Base-by-base conservation (phyloP, 345 rosid genomes). In the Eucalyptus leucophloia region DNA sequence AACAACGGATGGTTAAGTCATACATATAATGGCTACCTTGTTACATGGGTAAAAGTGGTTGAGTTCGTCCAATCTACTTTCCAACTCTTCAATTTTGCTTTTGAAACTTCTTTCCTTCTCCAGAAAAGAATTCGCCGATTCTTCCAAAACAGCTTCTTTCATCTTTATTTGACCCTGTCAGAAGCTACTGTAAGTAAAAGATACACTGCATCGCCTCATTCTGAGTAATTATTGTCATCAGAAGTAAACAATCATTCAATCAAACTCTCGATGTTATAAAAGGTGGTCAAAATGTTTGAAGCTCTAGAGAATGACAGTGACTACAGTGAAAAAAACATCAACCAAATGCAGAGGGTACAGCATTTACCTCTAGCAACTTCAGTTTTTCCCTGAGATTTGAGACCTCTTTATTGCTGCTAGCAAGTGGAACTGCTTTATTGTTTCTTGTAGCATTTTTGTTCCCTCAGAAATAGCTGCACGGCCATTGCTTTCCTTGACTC, bases 121-220 rank as follows among this genome's bases (percentile, higher is more conserved):
- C 44, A 92, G 49, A 91, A 98, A 95, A 54, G 92, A 90, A 90
- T 89, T 91, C 58, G 93, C 91, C 12, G 96, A 95, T 77, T 92
- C 92, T 92, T 94, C 98, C 40, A 96, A 49, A 86, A 93, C 95
- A 89, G 91, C 91, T 91, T 96, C 96, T 92, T 95, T 96, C 30
- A 88, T 85, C 88, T 93, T 95, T 85, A 96, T 94, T 88, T 94
- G 95, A 89, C 91, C 96, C 98, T 97, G 93, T 72, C 47, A 77
- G 85, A 77, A 77, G 47, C 85, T 77, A 77, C 47, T 7, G 47
- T 77, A 42, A 77, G 85, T 77, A 40, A 21, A 40, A 21, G 47
- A 77, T 4, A 40, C 88, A 32, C 30, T 19, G 21, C 88, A 86
- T 86, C 4, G 30, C 62, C 40, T 86, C 88, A 50, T 50, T n/a